phyloP scores from a whole-genome alignment of 306 rosid genomes.

The Ziziphus jujuba region DNA sequence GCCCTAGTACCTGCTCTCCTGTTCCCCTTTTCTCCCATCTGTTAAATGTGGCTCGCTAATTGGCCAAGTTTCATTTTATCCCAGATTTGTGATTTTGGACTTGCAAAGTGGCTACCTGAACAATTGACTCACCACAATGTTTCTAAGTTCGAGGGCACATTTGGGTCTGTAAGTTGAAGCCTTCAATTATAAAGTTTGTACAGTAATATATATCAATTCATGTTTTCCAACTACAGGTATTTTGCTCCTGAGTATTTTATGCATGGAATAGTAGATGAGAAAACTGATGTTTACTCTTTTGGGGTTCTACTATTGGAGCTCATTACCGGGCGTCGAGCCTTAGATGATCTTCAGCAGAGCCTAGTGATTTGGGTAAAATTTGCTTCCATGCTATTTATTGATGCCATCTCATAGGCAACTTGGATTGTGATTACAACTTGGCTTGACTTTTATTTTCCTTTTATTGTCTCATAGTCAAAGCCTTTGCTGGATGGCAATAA shows the following conservation, averaged over 20 bases:
- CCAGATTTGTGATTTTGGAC: conserved; percentile 95
- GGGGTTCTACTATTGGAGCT: conserved; percentile 83
- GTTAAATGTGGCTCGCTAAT: conserved; percentile 9
- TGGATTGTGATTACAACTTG: conserved; percentile 2
- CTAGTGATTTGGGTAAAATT: conserved; percentile 62
- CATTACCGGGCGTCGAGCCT: conserved; percentile 72
- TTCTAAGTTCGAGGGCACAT: conserved; percentile 82
- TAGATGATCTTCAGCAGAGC: conserved; percentile 59
- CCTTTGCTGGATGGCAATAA: conserved; percentile 54
- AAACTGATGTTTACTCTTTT: conserved; percentile 79
- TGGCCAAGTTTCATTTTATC: conserved; percentile 13
- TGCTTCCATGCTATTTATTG: conserved; percentile 11
- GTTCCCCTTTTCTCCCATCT: neutral
- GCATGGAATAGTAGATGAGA: conserved; percentile 78
- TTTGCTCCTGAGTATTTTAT: conserved; percentile 84
- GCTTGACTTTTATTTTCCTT: neutral
- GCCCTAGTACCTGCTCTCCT: too few species aligned
- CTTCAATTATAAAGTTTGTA: neutral
- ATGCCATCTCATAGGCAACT: neutral
- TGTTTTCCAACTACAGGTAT: conserved; percentile 51
- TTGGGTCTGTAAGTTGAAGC: conserved; percentile 48
- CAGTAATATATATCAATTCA: neutral
- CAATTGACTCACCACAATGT: conserved; percentile 62
- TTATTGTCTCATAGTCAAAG: conserved; percentile 54
- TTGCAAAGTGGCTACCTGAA: conserved; percentile 84